phyloP scores from a whole-genome alignment of 2,329 filamentous ascomycete species.

The Bipolaris gigantea region DNA sequence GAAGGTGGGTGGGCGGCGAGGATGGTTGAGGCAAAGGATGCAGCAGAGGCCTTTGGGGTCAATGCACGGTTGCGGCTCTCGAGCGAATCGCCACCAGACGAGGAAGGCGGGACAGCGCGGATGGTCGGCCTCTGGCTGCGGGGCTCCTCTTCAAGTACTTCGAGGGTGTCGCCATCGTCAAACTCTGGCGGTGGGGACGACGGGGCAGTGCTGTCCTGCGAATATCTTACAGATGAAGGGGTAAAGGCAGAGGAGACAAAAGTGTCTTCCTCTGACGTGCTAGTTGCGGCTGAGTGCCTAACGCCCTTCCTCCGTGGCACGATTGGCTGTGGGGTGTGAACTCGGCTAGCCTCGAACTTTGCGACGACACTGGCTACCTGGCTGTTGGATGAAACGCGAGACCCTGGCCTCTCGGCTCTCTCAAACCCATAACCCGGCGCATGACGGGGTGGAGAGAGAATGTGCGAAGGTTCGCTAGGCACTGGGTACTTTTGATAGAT shows the following conservation, averaged over 20 bases:
- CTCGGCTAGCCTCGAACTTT: conserved; percentile 40
- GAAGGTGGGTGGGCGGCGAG: conserved; percentile 29
- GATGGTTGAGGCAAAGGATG: conserved; percentile 39
- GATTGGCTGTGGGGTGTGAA: conserved; percentile 39
- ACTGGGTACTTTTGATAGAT: conserved; percentile 47
- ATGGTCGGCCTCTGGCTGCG: conserved; percentile 37
- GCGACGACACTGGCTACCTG: conserved; percentile 44
- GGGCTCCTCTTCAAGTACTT: conserved; percentile 41
- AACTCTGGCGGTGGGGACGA: conserved; percentile 40
- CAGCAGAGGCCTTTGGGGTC: conserved; percentile 41
- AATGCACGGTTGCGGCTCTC: conserved; percentile 40
- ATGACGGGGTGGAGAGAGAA: conserved; percentile 45
- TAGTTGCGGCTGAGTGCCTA: conserved; percentile 45
- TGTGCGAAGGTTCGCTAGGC: conserved; percentile 45
- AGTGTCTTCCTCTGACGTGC: conserved; percentile 45
- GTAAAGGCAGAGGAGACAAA: conserved; percentile 42
- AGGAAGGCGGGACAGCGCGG: conserved; percentile 44
- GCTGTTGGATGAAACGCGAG: conserved; percentile 45
- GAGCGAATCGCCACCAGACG: conserved; percentile 35
- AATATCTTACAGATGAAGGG: conserved; percentile 44
- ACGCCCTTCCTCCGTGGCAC: conserved; percentile 38
- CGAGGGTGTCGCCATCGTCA: conserved; percentile 34
- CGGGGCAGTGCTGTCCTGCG: conserved; percentile 45
- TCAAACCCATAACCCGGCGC: conserved; percentile 45
- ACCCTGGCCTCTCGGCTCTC: conserved; percentile 41